Conservation (phyloP, 2,329 filamentous ascomycete genomes). For the Mycosphaerella sp. region DNA sequence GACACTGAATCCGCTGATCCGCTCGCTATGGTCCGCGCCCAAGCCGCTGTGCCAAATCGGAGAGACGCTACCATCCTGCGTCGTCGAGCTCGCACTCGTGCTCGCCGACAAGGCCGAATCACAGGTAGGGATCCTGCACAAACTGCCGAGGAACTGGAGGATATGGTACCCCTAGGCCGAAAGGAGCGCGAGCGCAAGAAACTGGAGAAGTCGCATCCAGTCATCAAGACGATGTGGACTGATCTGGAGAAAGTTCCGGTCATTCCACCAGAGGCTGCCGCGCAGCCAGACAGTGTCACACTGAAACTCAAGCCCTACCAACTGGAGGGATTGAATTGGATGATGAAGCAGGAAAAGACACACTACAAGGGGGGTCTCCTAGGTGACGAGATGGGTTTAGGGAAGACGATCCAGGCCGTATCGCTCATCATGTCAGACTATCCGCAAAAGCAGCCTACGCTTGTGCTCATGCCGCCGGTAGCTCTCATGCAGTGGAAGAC, state of each 20-base stretch:
- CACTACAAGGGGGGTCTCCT: slow-evolving; percentile 83
- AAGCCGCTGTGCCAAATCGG: slow-evolving; percentile 1
- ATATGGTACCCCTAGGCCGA: slow-evolving; percentile 18
- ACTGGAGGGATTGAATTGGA: slow-evolving; percentile 88
- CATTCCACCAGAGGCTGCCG: slow-evolving; percentile 57
- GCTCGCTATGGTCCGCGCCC: slow-evolving; percentile 14
- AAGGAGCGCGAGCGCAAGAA: slow-evolving; percentile 52
- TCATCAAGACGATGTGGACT: slow-evolving; percentile 77
- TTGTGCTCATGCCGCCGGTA: slow-evolving; percentile 18
- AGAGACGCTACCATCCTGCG: slow-evolving; percentile 8
- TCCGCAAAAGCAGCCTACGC: slow-evolving; percentile 69
- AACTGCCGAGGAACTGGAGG: slow-evolving; percentile 10
- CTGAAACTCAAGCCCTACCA: slow-evolving; percentile 89
- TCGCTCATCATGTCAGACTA: slow-evolving; percentile 98
- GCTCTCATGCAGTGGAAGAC: slow-evolving; percentile 37
- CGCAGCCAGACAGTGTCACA: slow-evolving; percentile 70
- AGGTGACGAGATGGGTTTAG: slow-evolving; percentile 97
- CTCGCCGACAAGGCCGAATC: slow-evolving; percentile 24
- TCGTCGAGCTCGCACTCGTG: slow-evolving; percentile 6
- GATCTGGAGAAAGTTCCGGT: slow-evolving; percentile 62
- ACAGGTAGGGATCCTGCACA: slow-evolving; percentile 20
- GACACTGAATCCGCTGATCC: slow-evolving; percentile 32
- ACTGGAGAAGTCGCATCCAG: slow-evolving; percentile 70
- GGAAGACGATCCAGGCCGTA: slow-evolving; percentile 97
- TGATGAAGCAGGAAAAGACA: slow-evolving; percentile 80